Percentiles rank a stretch among this genome's conserved stretches.
Conservation (phyloP, 2,329 filamentous ascomycete genomes). For the Clarireedia homoeocarpa region DNA sequence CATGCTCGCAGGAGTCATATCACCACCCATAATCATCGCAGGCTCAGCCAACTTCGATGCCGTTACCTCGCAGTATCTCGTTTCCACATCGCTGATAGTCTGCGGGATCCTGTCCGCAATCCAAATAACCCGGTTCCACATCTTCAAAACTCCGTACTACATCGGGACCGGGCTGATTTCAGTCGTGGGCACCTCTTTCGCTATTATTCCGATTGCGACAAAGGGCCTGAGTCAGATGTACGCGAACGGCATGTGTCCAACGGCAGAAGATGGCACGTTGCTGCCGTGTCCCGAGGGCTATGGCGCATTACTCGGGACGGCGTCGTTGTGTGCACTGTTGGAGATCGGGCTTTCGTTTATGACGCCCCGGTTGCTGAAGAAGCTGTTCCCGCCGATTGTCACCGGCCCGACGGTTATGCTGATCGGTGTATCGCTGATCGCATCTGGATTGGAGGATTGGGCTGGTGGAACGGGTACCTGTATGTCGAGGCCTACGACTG, state of each 20-base stretch:
- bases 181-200: conserved; percentile 72
- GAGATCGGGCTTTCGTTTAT: conserved; percentile 71
- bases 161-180: conserved; percentile 74
- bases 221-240: conserved; percentile 75
- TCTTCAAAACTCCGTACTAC: conserved; percentile 63
- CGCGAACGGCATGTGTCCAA: conserved; percentile 21
- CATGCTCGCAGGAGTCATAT: conserved; percentile 61
- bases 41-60: conserved; percentile 47
- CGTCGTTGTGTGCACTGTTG: conserved; percentile 55
- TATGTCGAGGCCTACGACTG: conserved; percentile 36
- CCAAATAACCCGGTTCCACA: conserved; percentile 71
- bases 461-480: conserved; percentile 63
- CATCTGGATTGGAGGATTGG: conserved; percentile 69
- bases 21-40: conserved; percentile 67
- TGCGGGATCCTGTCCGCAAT: conserved; percentile 67
- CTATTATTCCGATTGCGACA: conserved; percentile 65
- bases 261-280: conserved; percentile 48
- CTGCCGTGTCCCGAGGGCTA: conserved; percentile 71
- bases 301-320: conserved; percentile 66
- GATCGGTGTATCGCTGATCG: conserved; percentile 67
- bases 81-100: conserved; percentile 55
- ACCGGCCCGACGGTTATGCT: conserved; percentile 65
- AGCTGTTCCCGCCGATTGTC: conserved; percentile 72
- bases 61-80: conserved; percentile 60
- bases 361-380: conserved; percentile 58